phyloP scores from a whole-genome alignment of 2,329 filamentous ascomycete genomes.

The Thelonectria discophora region DNA sequence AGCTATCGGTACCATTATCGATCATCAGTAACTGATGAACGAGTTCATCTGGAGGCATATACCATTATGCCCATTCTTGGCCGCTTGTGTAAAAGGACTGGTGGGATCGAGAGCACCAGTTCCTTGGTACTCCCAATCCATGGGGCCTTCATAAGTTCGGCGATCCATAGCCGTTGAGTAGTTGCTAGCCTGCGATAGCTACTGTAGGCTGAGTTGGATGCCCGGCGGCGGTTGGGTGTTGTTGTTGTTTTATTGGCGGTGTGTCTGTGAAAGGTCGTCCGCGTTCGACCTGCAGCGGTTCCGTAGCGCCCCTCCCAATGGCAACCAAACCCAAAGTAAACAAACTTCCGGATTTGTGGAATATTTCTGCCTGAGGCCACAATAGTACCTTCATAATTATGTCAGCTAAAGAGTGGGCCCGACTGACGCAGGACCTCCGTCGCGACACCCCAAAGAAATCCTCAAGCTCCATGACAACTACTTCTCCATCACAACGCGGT shows the following conservation, averaged over 20 bases:
- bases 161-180: conserved; percentile 55
- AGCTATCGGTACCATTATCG: conserved; percentile 3
- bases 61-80: conserved; percentile 55
- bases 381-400: conserved; percentile 35
- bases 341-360: conserved; percentile 40
- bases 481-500: neutral
- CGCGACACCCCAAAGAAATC: conserved; percentile 34
- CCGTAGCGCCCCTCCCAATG: conserved; percentile 27
- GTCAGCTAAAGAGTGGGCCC: conserved; percentile 42
- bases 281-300: conserved; percentile 20
- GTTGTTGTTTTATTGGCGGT: conserved; percentile 6
- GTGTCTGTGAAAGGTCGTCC: conserved; percentile 10
- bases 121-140: conserved; percentile 74
- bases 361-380: conserved; percentile 41
- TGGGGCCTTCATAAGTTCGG: conserved; percentile 67
- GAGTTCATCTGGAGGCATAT: conserved; percentile 33
- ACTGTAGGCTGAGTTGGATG: conserved; percentile 16
- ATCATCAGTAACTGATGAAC: neutral
- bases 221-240: no score
- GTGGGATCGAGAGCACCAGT: conserved; percentile 66
- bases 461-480: conserved; percentile 19
- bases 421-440: conserved; percentile 15
- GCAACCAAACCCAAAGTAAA: conserved; percentile 48
- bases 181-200: conserved; percentile 23
- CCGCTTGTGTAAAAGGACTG: conserved; percentile 68